A percentile compares a stretch with the other conserved stretches of the same genome.
These are phyloP conservation scores for Trichoderma parareesei DNA, from an alignment of 495 filamentous ascomycete species.

Conservation along the genomic window DNA sequence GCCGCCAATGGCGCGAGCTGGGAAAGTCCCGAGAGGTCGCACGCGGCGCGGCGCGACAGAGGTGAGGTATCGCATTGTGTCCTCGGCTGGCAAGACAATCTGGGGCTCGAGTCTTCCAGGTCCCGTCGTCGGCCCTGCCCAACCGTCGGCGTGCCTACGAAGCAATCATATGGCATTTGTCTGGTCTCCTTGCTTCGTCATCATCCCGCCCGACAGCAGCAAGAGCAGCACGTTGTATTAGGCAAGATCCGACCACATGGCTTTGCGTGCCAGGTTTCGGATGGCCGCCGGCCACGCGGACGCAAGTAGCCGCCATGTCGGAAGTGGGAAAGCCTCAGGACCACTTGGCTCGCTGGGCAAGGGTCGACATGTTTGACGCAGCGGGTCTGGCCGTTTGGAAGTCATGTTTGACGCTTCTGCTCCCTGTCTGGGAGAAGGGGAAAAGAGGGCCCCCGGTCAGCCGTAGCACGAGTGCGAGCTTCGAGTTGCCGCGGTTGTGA, in stretches of 20 bases:
- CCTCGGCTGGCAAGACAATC: background rate
- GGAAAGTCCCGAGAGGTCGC: background rate
- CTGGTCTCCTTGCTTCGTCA: background rate
- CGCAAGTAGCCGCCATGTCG: constrained; percentile 9
- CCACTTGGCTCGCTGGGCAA: constrained; percentile 1
- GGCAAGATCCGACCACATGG: constrained; percentile 10
- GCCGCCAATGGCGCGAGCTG: background rate
- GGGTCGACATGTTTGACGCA: background rate
- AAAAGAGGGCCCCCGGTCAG: background rate
- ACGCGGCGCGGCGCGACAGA: background rate
- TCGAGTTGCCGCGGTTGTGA: background rate
- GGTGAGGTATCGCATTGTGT: background rate
- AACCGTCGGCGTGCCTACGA: background rate
- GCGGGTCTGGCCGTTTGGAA: constrained; percentile 4
- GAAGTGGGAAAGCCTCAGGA: constrained; percentile 10
- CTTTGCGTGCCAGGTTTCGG: constrained; percentile 7
- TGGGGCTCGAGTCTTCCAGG: background rate
- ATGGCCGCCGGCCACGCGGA: constrained; percentile 6
- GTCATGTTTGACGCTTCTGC: background rate
- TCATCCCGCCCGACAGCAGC: background rate
- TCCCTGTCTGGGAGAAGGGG: background rate
- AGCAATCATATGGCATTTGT: background rate
- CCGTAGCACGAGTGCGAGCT: background rate
- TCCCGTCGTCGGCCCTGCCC: background rate
- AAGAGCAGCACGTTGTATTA: background rate